A percentile compares a stretch with the other conserved stretches of the same genome.
Evolutionary conservation across 331 rosid species (phyloP).

Genomic region (Rosa hybrid): DNA sequence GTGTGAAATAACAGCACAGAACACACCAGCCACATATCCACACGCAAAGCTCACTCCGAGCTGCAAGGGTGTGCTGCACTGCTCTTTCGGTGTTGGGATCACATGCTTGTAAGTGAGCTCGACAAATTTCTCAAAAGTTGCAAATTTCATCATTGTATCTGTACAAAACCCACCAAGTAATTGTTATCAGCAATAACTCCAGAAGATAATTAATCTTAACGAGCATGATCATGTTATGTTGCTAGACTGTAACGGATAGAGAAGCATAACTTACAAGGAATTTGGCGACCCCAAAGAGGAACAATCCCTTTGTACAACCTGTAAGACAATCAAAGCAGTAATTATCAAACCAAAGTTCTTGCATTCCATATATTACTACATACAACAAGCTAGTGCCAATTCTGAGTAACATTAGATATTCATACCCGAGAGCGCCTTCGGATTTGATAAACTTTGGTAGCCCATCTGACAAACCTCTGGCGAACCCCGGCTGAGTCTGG

Average conservation of each 20-base stretch:
- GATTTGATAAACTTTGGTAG: constrained; percentile 69
- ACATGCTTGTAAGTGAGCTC: constrained; percentile 63
- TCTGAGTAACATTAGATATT: neutral
- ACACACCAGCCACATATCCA: constrained; percentile 76
- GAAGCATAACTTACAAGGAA: constrained; percentile 68
- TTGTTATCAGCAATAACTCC: neutral
- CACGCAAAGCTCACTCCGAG: constrained; percentile 86
- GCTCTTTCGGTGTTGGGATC: constrained; percentile 68
- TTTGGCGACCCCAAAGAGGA: constrained; percentile 96
- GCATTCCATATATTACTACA: neutral
- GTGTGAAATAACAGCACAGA: constrained; percentile 81
- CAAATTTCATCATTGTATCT: constrained; percentile 96
- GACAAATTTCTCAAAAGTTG: constrained; percentile 70
- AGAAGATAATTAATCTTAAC: neutral
- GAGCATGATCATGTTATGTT: neutral
- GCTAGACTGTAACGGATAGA: neutral
- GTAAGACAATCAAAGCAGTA: constrained; percentile 5
- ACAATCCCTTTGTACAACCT: constrained; percentile 78
- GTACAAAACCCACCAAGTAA: constrained; percentile 3
- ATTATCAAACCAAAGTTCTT: neutral
- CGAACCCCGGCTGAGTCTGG: constrained; percentile 88
- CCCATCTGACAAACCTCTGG: constrained; percentile 79
- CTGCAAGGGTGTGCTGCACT: constrained; percentile 67
- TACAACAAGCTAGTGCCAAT: neutral
- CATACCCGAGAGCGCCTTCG: constrained; percentile 68